Base-by-base conservation (phyloP, 805 yeast species). In the Suhomyces xylopsoci region DNA sequence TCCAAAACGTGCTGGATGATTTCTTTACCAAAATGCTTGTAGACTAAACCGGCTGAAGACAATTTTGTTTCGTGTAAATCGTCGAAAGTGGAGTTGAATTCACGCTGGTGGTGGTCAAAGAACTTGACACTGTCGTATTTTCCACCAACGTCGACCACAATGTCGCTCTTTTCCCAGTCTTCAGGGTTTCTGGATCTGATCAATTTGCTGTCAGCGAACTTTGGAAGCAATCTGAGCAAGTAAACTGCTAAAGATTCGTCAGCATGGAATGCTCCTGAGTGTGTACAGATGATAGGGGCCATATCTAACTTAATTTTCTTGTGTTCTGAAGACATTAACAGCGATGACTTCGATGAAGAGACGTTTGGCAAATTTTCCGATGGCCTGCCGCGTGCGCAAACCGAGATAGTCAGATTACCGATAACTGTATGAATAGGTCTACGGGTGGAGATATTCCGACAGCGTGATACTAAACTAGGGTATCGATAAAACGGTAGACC, bases 101-200 rank as follows among this genome's bases (percentile, higher is more conserved):
- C 98, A 57, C 97, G 82, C 76, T 94, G 99, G 73, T 94, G 99
- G 67, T 94, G 99, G 68, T 94, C 99, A 68, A 90, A 93, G 68
- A 78, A 89, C 71, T 92, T 92, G 42, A 75, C 77, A 12, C 87
- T 88, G 66, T 91, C 97, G 69, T 92, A 94, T 66, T 88, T 79
- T 12, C 96, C 99, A 65, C 96, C 82, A 49, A 94, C 99, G 72
- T 94, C 99, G 51, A 94, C 93, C 32, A 94, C 96, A 53, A 94
- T 88, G 68, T 93, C 97, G 62, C 96, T 84, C 44, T 74, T 77
- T 59, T 89, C 97, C 87, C 97, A 88, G 52, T 83, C 87, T 14
- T 75, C 81, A 8, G 92, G 87, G 55, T 85, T 86, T 74, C 99
- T 82, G 3, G 97, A 88, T 68, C 99, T 84, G 19, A 89, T 81